Conservation (phyloP, 108 stramenopile genomes). For the Nitzschia inconspicua region DNA sequence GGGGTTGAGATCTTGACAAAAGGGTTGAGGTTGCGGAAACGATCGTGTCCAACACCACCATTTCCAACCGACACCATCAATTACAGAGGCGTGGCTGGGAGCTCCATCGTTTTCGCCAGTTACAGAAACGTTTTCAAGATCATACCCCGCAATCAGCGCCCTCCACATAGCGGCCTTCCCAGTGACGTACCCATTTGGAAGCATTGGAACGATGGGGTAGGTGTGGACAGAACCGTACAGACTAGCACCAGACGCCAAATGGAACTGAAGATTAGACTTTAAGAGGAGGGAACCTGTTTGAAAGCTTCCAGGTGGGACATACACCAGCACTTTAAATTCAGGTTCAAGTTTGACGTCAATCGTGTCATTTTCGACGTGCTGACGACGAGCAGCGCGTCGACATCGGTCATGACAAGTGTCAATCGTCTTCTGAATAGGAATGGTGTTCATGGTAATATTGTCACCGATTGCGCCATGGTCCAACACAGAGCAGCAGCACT, state of each 20-base stretch:
- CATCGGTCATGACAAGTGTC: constrained; percentile 6
- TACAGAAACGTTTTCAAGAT: not conserved
- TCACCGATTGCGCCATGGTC: constrained; percentile 2
- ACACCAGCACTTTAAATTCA: not conserved
- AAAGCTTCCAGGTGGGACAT: not conserved
- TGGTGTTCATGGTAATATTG: constrained; percentile 7
- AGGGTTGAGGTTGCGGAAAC: constrained; percentile 1
- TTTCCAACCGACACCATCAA: constrained; percentile 14
- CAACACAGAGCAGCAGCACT: not conserved
- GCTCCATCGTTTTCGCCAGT: constrained; percentile 3
- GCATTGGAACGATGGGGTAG: constrained; percentile 3
- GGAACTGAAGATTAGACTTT: not conserved
- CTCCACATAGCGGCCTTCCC: not conserved
- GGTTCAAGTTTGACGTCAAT: not conserved
- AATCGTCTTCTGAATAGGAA: constrained; percentile 4
- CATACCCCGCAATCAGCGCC: not conserved
- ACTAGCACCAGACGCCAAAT: not conserved
- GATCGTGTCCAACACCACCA: constrained; percentile 9
- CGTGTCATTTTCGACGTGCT: not conserved
- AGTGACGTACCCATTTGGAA: constrained; percentile 6
- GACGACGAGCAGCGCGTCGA: too few relatives aligned
- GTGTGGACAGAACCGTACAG: constrained; percentile 6
- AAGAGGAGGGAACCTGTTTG: not conserved
- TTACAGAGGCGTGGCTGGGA: not conserved
- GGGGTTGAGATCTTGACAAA: constrained; percentile 1